phyloP scores from a whole-genome alignment of 139 green algal genomes.

The Coelastrella sp. region DNA sequence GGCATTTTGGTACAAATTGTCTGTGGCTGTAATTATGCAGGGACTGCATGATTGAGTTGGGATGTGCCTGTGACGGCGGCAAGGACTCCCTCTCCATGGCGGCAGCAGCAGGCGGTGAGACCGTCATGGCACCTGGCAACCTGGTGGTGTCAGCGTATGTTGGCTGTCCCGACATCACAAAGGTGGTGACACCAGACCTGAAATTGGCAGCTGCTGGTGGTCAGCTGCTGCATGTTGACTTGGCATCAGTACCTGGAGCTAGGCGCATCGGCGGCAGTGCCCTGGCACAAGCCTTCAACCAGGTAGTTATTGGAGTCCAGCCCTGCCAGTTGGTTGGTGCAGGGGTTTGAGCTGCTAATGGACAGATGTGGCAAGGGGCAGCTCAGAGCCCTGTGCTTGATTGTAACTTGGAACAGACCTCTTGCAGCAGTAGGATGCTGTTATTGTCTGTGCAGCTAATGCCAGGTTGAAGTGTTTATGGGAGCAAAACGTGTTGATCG shows the following conservation, averaged over 20 bases:
- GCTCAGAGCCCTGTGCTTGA: no score
- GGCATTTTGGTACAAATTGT: neutral
- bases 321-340: neutral
- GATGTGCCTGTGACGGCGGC: conserved; percentile 95
- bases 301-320: neutral
- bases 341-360: no score
- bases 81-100: conserved; percentile 99
- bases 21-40: conserved; percentile 48
- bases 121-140: conserved; percentile 96
- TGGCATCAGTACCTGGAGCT: conserved; percentile 62
- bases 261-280: conserved; percentile 91
- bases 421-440: no score
- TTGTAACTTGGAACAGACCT: no score
- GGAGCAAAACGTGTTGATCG: no score
- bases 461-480: no score
- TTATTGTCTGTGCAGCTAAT: no score
- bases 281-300: conserved; percentile 83
- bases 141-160: conserved; percentile 97
- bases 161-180: conserved; percentile 95
- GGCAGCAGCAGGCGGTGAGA: conserved; percentile 85
- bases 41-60: conserved; percentile 89
- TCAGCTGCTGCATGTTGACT: conserved; percentile 94
- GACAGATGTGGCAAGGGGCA: neutral
- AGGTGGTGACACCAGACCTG: conserved; percentile 81
- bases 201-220: conserved; percentile 74